phyloP scores from a whole-genome alignment of 352 stramenopile genomes.

The Elongisporangium undulatum region DNA sequence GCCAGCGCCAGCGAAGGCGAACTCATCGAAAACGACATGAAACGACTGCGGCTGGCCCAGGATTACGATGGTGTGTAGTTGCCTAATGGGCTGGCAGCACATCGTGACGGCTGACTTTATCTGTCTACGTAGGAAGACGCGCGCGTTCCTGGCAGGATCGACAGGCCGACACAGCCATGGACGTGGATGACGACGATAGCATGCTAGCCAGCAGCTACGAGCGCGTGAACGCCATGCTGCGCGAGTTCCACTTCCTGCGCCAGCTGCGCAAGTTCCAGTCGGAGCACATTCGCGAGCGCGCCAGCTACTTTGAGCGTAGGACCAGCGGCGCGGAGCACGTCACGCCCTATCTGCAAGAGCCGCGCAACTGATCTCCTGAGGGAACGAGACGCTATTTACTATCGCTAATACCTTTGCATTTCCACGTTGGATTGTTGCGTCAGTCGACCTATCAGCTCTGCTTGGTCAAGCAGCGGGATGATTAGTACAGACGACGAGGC shows the following conservation, averaged over 20 bases:
- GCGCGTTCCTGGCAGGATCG: background rate
- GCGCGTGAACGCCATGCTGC: conserved; percentile 52
- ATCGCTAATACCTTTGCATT: background rate
- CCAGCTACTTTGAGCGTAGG: conserved; percentile 39
- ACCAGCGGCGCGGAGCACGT: conserved; percentile 5
- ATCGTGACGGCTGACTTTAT: background rate
- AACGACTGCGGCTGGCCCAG: conserved; percentile 64
- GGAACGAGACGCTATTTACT: background rate
- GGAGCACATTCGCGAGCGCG: conserved; percentile 33
- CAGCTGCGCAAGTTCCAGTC: conserved; percentile 73
- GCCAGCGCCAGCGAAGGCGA: conserved; percentile 21
- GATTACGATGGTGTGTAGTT: conserved; percentile 36
- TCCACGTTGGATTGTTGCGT: background rate
- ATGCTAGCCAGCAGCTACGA: conserved; percentile 24
- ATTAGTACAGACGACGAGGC: no score
- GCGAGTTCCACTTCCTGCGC: conserved; percentile 71
- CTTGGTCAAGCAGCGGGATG: no score
- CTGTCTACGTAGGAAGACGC: background rate
- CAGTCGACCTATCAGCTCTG: background rate
- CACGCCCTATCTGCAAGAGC: conserved; percentile 17
- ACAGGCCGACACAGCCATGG: conserved; percentile 15
- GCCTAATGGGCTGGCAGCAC: background rate
- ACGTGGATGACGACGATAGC: conserved; percentile 13
- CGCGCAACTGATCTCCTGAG: conserved; percentile 13
- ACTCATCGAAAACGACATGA: conserved; percentile 67